Conservation (phyloP, 176 grass and related monocot species). For the Aechmea fasciata region DNA sequence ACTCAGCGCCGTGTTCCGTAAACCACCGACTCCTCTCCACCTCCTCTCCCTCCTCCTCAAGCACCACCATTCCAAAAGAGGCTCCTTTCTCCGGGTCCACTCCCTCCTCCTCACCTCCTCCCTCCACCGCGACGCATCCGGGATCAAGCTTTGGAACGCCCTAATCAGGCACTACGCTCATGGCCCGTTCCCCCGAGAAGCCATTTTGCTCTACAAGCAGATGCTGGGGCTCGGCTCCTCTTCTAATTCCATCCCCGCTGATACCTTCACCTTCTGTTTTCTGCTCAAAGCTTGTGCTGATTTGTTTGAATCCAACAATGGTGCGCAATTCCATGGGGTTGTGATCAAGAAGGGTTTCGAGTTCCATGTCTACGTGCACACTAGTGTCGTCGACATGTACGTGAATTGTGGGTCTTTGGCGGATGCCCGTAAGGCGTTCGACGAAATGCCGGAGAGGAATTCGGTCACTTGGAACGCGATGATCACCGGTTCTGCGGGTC, state of each 20-base stretch:
- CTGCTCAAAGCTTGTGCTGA: conserved; percentile 27
- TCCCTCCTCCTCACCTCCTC: conserved; percentile 22
- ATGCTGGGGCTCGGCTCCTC: conserved; percentile 3
- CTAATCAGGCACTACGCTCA: conserved; percentile 50
- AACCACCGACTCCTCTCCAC: background rate
- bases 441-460: conserved; percentile 47
- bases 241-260: conserved; percentile 1
- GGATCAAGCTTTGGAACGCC: conserved; percentile 31
- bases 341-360: conserved; percentile 29
- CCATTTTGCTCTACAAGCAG: conserved; percentile 41
- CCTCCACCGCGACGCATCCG: conserved; percentile 35
- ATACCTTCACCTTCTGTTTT: conserved; percentile 42
- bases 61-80: conserved; percentile 27
- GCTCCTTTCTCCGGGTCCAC: conserved; percentile 40
- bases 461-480: conserved; percentile 50
- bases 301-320: conserved; percentile 12
- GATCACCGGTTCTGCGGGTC: conserved; percentile 42
- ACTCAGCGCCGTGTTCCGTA: no score
- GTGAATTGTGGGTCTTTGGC: conserved; percentile 20
- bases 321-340: conserved; percentile 34
- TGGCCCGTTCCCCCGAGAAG: conserved; percentile 35
- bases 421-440: conserved; percentile 27
- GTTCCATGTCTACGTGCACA: conserved; percentile 34
- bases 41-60: conserved; percentile 26
- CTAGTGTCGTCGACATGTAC: conserved; percentile 26